These are phyloP conservation scores for Xylaria sp. DNA, from an alignment of 2,329 filamentous ascomycete species.

Conservation along the genomic window DNA sequence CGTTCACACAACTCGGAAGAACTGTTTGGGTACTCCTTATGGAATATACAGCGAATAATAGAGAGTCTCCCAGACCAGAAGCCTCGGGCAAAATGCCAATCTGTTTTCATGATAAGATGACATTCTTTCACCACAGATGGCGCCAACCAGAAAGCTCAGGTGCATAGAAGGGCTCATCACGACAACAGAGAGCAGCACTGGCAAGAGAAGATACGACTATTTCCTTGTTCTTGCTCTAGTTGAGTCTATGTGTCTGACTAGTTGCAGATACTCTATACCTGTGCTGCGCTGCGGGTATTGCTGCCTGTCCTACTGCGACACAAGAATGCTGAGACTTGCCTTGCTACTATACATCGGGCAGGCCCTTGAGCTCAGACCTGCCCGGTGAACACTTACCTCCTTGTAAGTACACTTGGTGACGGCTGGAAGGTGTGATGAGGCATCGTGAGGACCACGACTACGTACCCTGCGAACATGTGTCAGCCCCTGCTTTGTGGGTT, in stretches of 20 bases:
- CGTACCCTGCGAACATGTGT: constrained; percentile 1
- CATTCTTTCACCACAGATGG: neutral
- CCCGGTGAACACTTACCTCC: neutral
- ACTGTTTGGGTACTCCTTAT: too few relatives aligned
- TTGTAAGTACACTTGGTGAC: neutral
- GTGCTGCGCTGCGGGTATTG: neutral
- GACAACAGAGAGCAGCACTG: constrained; percentile 2
- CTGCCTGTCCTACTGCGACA: constrained; percentile 4
- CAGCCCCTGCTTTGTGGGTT: neutral
- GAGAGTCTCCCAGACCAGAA: too few relatives aligned
- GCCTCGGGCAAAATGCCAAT: too few relatives aligned
- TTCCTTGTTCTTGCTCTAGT: constrained; percentile 2
- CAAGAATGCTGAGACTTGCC: constrained; percentile 8
- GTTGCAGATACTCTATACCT: neutral
- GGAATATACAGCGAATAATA: too few relatives aligned
- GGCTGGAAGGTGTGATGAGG: neutral
- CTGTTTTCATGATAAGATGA: neutral
- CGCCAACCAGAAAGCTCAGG: neutral
- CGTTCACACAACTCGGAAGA: too few relatives aligned
- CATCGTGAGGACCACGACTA: neutral
- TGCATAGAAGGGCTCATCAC: neutral
- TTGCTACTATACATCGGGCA: constrained; percentile 1
- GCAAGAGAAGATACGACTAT: constrained; percentile 1
- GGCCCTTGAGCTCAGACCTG: neutral
- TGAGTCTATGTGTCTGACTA: constrained; percentile 14